A percentile compares a stretch with the other conserved stretches of the same genome.
phyloP scores from a whole-genome alignment of 23 red algal genomes.

The Gracilariopsis chorda region DNA sequence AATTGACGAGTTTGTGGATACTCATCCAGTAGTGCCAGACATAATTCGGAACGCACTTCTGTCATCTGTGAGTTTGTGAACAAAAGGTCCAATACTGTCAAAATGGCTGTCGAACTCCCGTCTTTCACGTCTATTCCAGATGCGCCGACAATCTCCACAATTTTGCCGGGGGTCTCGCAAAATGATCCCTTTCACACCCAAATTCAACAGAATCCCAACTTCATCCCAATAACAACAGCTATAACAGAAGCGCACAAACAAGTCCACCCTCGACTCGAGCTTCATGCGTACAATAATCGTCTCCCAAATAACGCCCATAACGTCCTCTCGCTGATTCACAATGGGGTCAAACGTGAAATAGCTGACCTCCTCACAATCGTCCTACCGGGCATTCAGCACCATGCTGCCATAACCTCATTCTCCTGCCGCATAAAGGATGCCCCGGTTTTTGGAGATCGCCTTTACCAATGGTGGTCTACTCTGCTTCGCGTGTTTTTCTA shows the following conservation, averaged over 20 bases:
- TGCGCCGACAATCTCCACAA: background rate
- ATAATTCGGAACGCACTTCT: too few relatives aligned
- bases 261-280: background rate
- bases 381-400: constrained; percentile 26
- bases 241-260: background rate
- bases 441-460: background rate
- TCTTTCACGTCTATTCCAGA: background rate
- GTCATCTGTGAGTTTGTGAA: too few relatives aligned
- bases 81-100: too few relatives aligned
- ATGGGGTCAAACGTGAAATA: constrained; percentile 35
- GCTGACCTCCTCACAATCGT: constrained; percentile 20
- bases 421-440: constrained; percentile 3
- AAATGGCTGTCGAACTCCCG: constrained; percentile 13
- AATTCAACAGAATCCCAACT: background rate
- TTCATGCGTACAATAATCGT: background rate
- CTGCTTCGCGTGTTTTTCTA: constrained; percentile 43
- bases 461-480: constrained; percentile 23
- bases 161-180: background rate
- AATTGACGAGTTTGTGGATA: too few relatives aligned
- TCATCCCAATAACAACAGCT: background rate
- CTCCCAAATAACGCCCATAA: background rate
- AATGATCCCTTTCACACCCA: too few relatives aligned
- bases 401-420: background rate
- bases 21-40: too few relatives aligned
- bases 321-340: constrained; percentile 24